Evolutionary conservation across 768 basidiomycete species (phyloP).

Genomic region (Amanita rimosa): DNA sequence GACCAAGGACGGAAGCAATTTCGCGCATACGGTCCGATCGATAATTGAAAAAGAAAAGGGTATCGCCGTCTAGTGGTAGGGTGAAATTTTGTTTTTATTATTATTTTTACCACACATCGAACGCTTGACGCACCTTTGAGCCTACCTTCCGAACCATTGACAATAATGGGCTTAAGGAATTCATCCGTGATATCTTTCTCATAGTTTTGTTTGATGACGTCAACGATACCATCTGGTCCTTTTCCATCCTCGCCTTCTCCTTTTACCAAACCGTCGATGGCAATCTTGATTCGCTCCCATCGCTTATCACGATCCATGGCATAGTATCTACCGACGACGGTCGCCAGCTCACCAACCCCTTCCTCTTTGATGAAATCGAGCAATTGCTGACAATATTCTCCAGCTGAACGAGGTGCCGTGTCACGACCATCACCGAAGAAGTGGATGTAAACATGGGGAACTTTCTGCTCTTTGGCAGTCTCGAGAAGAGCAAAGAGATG

Average conservation of each 20-base stretch:
- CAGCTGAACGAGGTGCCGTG: constrained; percentile 79
- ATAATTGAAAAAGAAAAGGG: constrained; percentile 95
- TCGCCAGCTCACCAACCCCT: constrained; percentile 71
- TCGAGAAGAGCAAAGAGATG: constrained; percentile 88
- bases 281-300: constrained; percentile 90
- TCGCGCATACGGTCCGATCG: constrained; percentile 95
- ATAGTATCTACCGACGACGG: constrained; percentile 85
- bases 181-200: constrained; percentile 85
- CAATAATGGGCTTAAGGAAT: constrained; percentile 91
- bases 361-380: constrained; percentile 70
- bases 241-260: constrained; percentile 48
- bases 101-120: not conserved
- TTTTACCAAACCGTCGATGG: constrained; percentile 72
- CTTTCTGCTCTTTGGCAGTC: constrained; percentile 75
- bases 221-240: constrained; percentile 46
- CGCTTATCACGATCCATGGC: constrained; percentile 97
- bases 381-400: constrained; percentile 67
- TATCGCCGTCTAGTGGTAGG: constrained; percentile 55
- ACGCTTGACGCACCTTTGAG: constrained; percentile 52
- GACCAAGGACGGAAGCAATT: constrained; percentile 70
- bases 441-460: constrained; percentile 84
- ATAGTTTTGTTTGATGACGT: constrained; percentile 67
- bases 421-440: constrained; percentile 94
- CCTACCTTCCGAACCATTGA: constrained; percentile 66
- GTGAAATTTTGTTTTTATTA: not conserved